Evolutionary conservation across 2,329 filamentous ascomycete species (phyloP).

Genomic region (Sporothrix phasma): DNA sequence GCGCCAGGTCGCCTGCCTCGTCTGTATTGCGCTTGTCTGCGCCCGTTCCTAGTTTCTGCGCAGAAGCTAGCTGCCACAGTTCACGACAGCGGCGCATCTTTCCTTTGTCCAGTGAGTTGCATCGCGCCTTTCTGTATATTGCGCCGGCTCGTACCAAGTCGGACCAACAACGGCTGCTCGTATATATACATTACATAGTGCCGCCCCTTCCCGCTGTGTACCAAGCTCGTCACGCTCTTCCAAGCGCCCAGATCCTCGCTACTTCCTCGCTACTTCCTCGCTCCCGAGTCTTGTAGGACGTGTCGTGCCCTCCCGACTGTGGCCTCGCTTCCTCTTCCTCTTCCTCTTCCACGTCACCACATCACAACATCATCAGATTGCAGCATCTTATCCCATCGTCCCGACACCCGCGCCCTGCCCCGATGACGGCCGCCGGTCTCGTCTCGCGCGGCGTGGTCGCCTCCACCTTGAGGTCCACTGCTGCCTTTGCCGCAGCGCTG

Average conservation of each 20-base stretch:
- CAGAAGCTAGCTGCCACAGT: not conserved
- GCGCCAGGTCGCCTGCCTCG: not conserved
- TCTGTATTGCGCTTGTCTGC: not conserved
- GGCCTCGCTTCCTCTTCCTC: not conserved
- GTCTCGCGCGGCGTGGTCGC: not conserved
- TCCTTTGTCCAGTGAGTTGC: not conserved
- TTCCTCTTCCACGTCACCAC: not conserved
- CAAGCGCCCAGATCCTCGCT: no score
- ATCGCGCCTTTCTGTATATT: not conserved
- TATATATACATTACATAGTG: not conserved
- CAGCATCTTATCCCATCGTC: not conserved
- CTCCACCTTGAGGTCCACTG: constrained; percentile 5
- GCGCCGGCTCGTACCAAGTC: not conserved
- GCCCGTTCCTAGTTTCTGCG: not conserved
- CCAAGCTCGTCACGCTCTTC: not conserved
- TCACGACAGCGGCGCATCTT: not conserved
- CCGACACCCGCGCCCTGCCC: not conserved
- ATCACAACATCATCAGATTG: constrained; percentile 5
- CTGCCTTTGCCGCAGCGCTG: constrained; percentile 21
- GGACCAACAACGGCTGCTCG: not conserved
- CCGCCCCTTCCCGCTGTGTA: not conserved
- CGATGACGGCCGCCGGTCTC: constrained; percentile 8
- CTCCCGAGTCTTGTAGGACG: not conserved
- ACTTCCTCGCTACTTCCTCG: not conserved
- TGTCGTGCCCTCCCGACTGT: not conserved